Base-by-base conservation (phyloP, 139 green algal species). In the Chlorella sp. region DNA sequence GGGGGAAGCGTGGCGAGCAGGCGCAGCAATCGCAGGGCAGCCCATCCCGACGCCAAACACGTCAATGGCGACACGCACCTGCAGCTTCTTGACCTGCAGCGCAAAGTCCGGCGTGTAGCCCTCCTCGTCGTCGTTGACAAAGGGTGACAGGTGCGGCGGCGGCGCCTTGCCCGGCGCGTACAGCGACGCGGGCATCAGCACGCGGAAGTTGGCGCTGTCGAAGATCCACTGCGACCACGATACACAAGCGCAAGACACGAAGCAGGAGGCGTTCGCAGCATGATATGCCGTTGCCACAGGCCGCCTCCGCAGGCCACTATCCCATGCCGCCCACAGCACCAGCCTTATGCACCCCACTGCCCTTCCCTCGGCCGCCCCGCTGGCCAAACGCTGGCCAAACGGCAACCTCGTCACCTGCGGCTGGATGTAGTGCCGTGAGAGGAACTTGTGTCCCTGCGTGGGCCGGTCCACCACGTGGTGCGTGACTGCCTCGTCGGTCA, bases 151-250 rank as follows among this genome's bases (percentile, higher is more conserved):
- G 85, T 99, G 96, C 1, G 96, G 94, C 3, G 96, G 96, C 2
- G 86, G 90, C 17, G 75, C 69, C n/a, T 62, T 69, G 20, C 94
- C 95, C 0, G 93, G 91, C 26, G 74, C 82, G 75, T 99, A 99
- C 34, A 87, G 78, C 20, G 84, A 73, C 1, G 84, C 70, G 1
- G 88, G 75, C 71, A 93, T 78, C 50, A 97, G 82, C 74, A 96
- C 75, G 0, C 88, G 74, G 73, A 82, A 92, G 89, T 99, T 99
- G 72, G 87, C 87, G 51, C 74, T 87, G 90, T 99, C 96, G 65
- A 97, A 92, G 36, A 97, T 86, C 96, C 96, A 99, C 91, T 99
- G 96, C 33, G 27, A n/a, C n/a, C n/a, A n/a, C n/a, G n/a, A n/a
- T n/a, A n/a, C n/a, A n/a, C n/a, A n/a, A n/a, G n/a, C n/a, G n/a